These are phyloP conservation scores for Triadica sebifera DNA, from an alignment of 345 rosid species.

Conservation along the genomic window DNA sequence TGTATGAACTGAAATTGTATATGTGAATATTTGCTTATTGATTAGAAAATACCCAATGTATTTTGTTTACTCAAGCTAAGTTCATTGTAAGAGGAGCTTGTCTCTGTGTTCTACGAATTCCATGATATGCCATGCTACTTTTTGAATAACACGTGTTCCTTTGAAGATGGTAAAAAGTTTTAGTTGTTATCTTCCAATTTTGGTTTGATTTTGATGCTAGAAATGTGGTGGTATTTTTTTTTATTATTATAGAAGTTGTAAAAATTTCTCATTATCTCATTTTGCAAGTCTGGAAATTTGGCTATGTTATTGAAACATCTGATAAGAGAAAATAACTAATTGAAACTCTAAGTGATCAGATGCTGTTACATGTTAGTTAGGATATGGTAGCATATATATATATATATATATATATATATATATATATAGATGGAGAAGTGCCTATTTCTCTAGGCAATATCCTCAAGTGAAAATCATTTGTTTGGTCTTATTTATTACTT, in stretches of 20 bases:
- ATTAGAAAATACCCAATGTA: not conserved
- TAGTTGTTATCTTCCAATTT: not conserved
- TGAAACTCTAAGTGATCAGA: too few species aligned
- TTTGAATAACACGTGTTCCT: not conserved
- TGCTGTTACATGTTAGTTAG: too few species aligned
- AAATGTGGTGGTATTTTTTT: not conserved
- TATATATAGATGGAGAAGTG: too few species aligned
- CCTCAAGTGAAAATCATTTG: too few species aligned
- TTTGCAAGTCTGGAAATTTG: not conserved
- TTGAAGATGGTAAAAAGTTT: constrained; percentile 4
- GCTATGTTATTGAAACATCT: not conserved
- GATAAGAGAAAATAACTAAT: too few species aligned
- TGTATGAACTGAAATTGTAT: not conserved
- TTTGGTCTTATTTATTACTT: too few species aligned
- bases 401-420: too few species aligned
- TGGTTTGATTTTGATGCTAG: not conserved
- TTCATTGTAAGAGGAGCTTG: not conserved
- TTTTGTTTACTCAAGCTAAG: not conserved
- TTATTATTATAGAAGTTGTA: not conserved
- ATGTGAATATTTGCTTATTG: not conserved
- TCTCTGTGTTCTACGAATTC: not conserved
- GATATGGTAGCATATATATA: too few species aligned
- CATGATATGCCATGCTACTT: not conserved
- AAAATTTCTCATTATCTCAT: not conserved
- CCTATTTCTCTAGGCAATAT: too few species aligned